Conservation (phyloP, 1,284 basidiomycete species). For the Papiliotrema laurentii region DNA sequence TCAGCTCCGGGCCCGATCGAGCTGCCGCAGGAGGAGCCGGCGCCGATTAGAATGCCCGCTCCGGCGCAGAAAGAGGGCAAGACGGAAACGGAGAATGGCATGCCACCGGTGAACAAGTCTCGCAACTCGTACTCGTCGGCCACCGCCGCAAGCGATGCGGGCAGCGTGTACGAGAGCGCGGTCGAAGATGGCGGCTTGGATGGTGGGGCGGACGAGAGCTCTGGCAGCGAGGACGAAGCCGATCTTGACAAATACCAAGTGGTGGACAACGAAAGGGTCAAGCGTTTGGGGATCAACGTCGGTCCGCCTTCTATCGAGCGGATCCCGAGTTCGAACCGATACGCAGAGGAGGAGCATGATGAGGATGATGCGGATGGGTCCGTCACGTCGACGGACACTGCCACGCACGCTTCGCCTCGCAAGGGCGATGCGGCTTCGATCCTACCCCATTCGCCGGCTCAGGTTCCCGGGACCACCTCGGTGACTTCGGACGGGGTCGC, state of each 20-base stretch:
- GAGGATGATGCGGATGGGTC: slow-evolving; percentile 9
- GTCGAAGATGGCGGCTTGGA: slow-evolving; percentile 22
- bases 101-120: slow-evolving; percentile 8
- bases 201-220: background rate
- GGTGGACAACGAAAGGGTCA: slow-evolving; percentile 37
- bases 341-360: slow-evolving; percentile 5
- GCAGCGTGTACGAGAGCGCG: slow-evolving; percentile 44
- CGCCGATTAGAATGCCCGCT: slow-evolving; percentile 6
- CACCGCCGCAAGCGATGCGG: slow-evolving; percentile 24
- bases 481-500: slow-evolving; percentile 6
- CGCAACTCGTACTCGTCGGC: slow-evolving; percentile 24
- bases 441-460: background rate
- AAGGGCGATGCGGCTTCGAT: background rate
- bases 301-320: slow-evolving; percentile 16
- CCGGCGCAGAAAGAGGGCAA: slow-evolving; percentile 5
- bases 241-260: slow-evolving; percentile 29
- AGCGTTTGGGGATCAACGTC: slow-evolving; percentile 18
- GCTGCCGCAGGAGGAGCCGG: slow-evolving; percentile 17
- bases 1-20: slow-evolving; percentile 40
- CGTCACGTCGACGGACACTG: slow-evolving; percentile 18
- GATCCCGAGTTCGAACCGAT: slow-evolving; percentile 7
- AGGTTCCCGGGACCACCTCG: background rate
- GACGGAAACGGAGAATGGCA: background rate
- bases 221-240: slow-evolving; percentile 31
- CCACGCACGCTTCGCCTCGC: slow-evolving; percentile 5